These are phyloP conservation scores for Erythrophleum fordii DNA, from an alignment of 306 rosid species.

Conservation along the genomic window DNA sequence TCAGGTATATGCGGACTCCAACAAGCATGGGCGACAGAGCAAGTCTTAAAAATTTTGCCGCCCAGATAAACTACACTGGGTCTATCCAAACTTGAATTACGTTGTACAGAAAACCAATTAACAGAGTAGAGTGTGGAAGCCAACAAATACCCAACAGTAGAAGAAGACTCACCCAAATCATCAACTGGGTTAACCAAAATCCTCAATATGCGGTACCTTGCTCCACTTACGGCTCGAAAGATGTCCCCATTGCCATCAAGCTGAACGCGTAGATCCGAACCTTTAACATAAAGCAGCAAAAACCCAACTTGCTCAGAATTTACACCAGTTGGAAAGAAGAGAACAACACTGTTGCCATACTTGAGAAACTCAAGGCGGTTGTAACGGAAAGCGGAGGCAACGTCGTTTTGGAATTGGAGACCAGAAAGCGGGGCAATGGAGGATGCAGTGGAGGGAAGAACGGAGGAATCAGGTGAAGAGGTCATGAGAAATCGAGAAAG, in stretches of 20 bases:
- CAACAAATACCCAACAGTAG: constrained; percentile 58
- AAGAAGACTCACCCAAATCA: constrained; percentile 30
- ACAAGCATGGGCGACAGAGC: constrained; percentile 59
- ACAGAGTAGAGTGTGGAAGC: constrained; percentile 58
- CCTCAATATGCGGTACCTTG: constrained; percentile 42
- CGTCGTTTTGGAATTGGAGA: constrained; percentile 22
- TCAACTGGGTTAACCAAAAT: constrained; percentile 49
- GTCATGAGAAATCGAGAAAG: constrained; percentile 48
- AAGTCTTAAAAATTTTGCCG: constrained; percentile 52
- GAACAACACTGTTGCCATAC: constrained; percentile 21
- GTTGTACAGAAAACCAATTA: constrained; percentile 55
- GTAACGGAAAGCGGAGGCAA: constrained; percentile 33
- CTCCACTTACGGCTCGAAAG: constrained; percentile 33
- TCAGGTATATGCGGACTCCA: constrained; percentile 69
- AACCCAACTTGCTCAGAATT: constrained; percentile 58
- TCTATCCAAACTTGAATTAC: constrained; percentile 27
- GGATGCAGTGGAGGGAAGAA: constrained; percentile 65
- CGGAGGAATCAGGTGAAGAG: constrained; percentile 42
- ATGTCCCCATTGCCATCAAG: constrained; percentile 22
- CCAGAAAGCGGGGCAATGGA: constrained; percentile 42
- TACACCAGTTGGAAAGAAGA: constrained; percentile 64
- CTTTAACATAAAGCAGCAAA: constrained; percentile 35
- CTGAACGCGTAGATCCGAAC: constrained; percentile 17
- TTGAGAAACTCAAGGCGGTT: constrained; percentile 56
- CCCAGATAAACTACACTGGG: constrained; percentile 47